phyloP scores from a whole-genome alignment of 345 rosid species.

The Ceriops tagal region DNA sequence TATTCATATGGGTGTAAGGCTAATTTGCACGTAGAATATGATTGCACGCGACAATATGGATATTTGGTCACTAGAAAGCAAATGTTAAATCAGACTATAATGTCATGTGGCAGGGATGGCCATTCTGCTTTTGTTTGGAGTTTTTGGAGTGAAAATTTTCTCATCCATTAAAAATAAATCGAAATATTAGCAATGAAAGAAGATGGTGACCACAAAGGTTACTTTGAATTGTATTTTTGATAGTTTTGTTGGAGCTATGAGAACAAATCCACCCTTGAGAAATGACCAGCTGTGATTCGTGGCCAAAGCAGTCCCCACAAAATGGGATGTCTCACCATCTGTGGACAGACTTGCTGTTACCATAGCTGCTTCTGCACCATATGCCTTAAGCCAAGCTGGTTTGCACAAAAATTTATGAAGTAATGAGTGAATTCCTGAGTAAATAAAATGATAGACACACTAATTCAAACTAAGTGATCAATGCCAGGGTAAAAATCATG shows the following conservation, averaged over 20 bases:
- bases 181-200: too few species aligned
- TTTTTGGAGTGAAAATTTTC: too few species aligned
- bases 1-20: too few species aligned
- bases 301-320: slow-evolving; percentile 69
- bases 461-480: too few species aligned
- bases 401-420: background rate
- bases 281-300: slow-evolving; percentile 82
- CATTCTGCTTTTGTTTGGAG: too few species aligned
- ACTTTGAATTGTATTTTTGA: slow-evolving; percentile 57
- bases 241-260: slow-evolving; percentile 44
- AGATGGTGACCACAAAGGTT: background rate
- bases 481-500: too few species aligned
- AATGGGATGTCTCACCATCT: slow-evolving; percentile 32
- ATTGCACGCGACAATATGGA: too few species aligned
- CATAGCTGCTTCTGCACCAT: slow-evolving; percentile 44
- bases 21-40: too few species aligned
- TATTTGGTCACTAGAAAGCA: too few species aligned
- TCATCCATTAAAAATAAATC: too few species aligned
- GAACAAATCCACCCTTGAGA: slow-evolving; percentile 85
- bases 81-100: too few species aligned
- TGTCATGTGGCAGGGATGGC: too few species aligned
- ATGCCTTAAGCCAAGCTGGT: slow-evolving; percentile 67
- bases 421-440: background rate
- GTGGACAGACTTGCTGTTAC: slow-evolving; percentile 60
- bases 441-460: background rate